phyloP scores from a whole-genome alignment of 2,329 filamentous ascomycete genomes.

The Fusarium musae region DNA sequence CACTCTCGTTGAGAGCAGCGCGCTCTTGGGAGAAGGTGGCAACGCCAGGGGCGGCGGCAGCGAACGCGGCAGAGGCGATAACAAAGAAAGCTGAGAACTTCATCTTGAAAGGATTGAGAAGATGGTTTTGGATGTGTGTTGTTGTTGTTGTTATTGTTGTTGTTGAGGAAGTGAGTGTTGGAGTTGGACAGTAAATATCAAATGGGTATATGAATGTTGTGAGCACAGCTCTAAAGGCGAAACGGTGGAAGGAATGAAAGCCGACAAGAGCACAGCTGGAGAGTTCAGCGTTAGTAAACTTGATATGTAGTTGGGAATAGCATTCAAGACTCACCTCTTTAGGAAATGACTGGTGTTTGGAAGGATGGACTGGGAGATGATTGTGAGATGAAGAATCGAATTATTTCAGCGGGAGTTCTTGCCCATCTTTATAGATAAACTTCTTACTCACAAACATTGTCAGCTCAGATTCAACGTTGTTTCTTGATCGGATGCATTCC shows the following conservation, averaged over 20 bases:
- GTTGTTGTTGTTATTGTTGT: not conserved
- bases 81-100: constrained; percentile 59
- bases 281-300: not conserved
- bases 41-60: constrained; percentile 56
- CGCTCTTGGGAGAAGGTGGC: constrained; percentile 37
- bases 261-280: constrained; percentile 34
- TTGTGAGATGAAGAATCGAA: not conserved
- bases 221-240: constrained; percentile 40
- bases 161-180: not conserved
- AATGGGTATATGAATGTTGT: constrained; percentile 16
- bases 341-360: constrained; percentile 35
- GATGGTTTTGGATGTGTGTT: not conserved
- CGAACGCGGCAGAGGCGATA: constrained; percentile 58
- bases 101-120: constrained; percentile 55
- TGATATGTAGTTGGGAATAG: not conserved
- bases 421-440: constrained; percentile 15
- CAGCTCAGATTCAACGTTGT: not conserved
- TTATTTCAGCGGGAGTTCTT: not conserved
- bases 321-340: constrained; percentile 22
- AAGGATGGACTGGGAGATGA: constrained; percentile 13
- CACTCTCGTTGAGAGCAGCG: constrained; percentile 21
- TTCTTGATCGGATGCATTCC: not conserved
- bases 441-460: not conserved
- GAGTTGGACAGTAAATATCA: constrained; percentile 15
- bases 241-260: constrained; percentile 29